Evolutionary conservation across 2,329 filamentous ascomycete genomes (phyloP).

Genomic region (Phaeosphaeriaceae sp.): DNA sequence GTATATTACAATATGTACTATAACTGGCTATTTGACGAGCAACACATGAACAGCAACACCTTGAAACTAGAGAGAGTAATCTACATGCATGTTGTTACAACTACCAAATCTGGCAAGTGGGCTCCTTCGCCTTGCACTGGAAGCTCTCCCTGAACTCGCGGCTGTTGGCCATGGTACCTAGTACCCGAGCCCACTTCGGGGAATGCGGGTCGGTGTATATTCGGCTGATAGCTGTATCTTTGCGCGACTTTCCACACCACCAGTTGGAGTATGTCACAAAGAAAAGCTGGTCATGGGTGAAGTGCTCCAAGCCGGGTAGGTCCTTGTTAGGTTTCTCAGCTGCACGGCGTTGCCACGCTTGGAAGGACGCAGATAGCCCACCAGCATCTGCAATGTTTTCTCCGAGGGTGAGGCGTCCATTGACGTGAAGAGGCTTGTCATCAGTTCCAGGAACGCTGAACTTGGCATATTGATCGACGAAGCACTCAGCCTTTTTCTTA

Average conservation of each 20-base stretch:
- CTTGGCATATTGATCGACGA: slow-evolving; percentile 70
- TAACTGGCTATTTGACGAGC: too few relatives aligned
- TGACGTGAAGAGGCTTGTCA: slow-evolving; percentile 64
- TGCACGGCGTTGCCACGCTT: slow-evolving; percentile 68
- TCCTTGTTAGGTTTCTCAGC: slow-evolving; percentile 55
- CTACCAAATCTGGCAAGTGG: slow-evolving; percentile 74
- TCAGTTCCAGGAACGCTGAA: slow-evolving; percentile 65
- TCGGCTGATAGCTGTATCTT: slow-evolving; percentile 62
- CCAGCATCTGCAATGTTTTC: slow-evolving; percentile 77
- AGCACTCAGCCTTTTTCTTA: slow-evolving; percentile 66
- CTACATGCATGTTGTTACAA: background rate
- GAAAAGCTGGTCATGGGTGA: slow-evolving; percentile 72
- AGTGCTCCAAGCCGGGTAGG: slow-evolving; percentile 63
- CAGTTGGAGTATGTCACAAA: slow-evolving; percentile 69
- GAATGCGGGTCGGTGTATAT: slow-evolving; percentile 71
- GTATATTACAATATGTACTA: too few relatives aligned
- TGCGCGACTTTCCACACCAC: slow-evolving; percentile 71
- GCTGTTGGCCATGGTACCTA: slow-evolving; percentile 70
- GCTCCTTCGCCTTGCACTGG: slow-evolving; percentile 68
- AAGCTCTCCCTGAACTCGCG: slow-evolving; percentile 72
- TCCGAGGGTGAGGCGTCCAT: slow-evolving; percentile 67
- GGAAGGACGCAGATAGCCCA: slow-evolving; percentile 67
- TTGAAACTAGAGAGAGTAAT: too few relatives aligned
- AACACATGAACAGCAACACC: too few relatives aligned
- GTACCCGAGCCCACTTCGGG: slow-evolving; percentile 64